Percentiles rank a stretch among this genome's conserved stretches.
Evolutionary conservation across 1,284 basidiomycete genomes (phyloP).

Genomic region (Cryptococcus amylolentus): DNA sequence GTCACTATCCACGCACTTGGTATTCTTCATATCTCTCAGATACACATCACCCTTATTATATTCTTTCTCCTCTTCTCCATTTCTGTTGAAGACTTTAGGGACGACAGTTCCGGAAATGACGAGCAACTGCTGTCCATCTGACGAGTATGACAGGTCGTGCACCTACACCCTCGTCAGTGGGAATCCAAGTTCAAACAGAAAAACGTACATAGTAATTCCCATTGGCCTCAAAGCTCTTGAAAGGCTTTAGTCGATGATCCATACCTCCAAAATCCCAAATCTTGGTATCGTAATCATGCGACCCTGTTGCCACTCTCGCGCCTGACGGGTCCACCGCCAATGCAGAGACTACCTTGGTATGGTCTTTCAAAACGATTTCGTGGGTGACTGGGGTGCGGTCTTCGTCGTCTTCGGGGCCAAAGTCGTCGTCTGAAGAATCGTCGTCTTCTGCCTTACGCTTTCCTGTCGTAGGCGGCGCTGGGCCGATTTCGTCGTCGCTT

Average conservation of each 20-base stretch:
- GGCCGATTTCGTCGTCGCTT: conserved; percentile 35
- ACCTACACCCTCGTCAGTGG: conserved; percentile 56
- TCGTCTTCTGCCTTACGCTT: conserved; percentile 33
- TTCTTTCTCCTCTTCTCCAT: conserved; percentile 81
- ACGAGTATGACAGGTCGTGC: conserved; percentile 81
- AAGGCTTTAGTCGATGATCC: conserved; percentile 78
- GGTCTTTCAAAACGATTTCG: conserved; percentile 85
- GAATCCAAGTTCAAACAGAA: background rate
- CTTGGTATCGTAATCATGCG: conserved; percentile 95
- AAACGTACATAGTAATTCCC: conserved; percentile 82
- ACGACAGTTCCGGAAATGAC: conserved; percentile 83
- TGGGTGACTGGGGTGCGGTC: conserved; percentile 57
- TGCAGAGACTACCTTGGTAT: conserved; percentile 89
- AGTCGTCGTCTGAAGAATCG: conserved; percentile 26
- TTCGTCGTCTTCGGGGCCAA: conserved; percentile 39
- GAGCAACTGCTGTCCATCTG: conserved; percentile 77
- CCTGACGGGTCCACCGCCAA: conserved; percentile 89
- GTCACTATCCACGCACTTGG: conserved; percentile 59
- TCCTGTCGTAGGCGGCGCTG: conserved; percentile 20
- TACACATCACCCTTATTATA: conserved; percentile 96
- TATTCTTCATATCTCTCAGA: conserved; percentile 97
- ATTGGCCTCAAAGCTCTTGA: conserved; percentile 91
- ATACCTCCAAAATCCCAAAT: conserved; percentile 99
- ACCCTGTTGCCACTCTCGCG: conserved; percentile 83
- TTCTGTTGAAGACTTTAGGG: conserved; percentile 80